These are phyloP conservation scores for Diaporthe capsici DNA, from an alignment of 2,329 filamentous ascomycete genomes.

Conservation along the genomic window DNA sequence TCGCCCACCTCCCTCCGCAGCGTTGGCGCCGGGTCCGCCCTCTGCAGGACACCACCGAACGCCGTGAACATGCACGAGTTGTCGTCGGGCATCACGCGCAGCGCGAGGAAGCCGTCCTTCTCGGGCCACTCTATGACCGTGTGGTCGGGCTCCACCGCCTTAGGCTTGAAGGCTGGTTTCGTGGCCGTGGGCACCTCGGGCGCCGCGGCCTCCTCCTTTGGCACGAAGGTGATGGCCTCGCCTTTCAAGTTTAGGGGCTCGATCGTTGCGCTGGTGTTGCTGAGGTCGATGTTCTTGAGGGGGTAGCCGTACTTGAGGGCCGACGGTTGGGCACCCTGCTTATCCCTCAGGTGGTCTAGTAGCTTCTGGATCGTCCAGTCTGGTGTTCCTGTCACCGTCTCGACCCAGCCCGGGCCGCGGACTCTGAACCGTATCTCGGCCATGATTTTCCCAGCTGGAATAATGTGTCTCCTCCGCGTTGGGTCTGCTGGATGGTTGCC, in stretches of 20 bases:
- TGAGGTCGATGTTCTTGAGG: conserved; percentile 76
- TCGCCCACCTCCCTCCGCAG: conserved; percentile 84
- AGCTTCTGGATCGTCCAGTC: conserved; percentile 76
- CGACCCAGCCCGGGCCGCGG: conserved; percentile 80
- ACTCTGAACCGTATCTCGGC: conserved; percentile 79
- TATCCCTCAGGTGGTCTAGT: conserved; percentile 70
- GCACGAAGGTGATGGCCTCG: conserved; percentile 66
- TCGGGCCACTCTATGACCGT: conserved; percentile 65
- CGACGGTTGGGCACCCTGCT: conserved; percentile 76
- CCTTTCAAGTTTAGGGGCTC: conserved; percentile 62
- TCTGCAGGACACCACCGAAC: conserved; percentile 83
- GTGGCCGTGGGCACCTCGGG: conserved; percentile 39
- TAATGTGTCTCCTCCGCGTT: background rate
- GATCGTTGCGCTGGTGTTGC: conserved; percentile 64
- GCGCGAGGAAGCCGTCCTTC: conserved; percentile 72
- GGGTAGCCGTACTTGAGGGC: conserved; percentile 90
- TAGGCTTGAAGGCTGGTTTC: conserved; percentile 48
- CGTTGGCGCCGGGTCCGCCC: conserved; percentile 61
- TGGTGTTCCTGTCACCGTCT: conserved; percentile 78
- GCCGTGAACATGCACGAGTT: conserved; percentile 96
- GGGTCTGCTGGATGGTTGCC: no score
- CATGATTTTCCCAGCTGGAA: conserved; percentile 32
- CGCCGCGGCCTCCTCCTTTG: conserved; percentile 50
- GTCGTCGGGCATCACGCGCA: conserved; percentile 97
- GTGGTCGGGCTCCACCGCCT: conserved; percentile 55